phyloP scores from a whole-genome alignment of 768 basidiomycete genomes.

The Collybiopsis luxurians region DNA sequence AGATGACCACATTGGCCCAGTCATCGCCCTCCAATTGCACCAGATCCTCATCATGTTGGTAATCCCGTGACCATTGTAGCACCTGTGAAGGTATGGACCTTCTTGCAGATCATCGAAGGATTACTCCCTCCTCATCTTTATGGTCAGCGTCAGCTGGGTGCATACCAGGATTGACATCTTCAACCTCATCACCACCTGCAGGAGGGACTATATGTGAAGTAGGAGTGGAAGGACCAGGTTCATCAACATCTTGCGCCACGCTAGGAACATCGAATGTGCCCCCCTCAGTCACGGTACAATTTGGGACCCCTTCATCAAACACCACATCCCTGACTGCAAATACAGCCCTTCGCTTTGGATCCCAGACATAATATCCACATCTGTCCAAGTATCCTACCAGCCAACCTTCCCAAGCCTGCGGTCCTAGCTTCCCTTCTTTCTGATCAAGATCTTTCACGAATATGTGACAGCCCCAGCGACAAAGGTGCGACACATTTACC shows the following conservation, averaged over 20 bases:
- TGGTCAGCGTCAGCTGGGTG: too few species aligned
- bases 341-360: neutral
- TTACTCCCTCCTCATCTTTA: neutral
- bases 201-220: too few species aligned
- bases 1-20: neutral
- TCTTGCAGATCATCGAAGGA: neutral
- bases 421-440: constrained; percentile 8
- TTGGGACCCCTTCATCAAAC: constrained; percentile 6
- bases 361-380: constrained; percentile 8
- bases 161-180: too few species aligned
- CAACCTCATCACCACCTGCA: too few species aligned
- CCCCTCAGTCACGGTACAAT: neutral
- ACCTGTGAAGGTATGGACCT: neutral
- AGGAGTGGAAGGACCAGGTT: too few species aligned
- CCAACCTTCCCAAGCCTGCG: constrained; percentile 11
- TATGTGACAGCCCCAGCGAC: constrained; percentile 9
- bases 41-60: neutral
- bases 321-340: constrained; percentile 10
- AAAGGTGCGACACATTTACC: constrained; percentile 10
- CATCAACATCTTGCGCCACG: too few species aligned
- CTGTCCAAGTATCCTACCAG: constrained; percentile 16
- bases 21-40: neutral
- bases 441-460: constrained; percentile 13
- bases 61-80: neutral
- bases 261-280: too few species aligned